phyloP scores from a whole-genome alignment of 805 yeast species.

The Candida orba region DNA sequence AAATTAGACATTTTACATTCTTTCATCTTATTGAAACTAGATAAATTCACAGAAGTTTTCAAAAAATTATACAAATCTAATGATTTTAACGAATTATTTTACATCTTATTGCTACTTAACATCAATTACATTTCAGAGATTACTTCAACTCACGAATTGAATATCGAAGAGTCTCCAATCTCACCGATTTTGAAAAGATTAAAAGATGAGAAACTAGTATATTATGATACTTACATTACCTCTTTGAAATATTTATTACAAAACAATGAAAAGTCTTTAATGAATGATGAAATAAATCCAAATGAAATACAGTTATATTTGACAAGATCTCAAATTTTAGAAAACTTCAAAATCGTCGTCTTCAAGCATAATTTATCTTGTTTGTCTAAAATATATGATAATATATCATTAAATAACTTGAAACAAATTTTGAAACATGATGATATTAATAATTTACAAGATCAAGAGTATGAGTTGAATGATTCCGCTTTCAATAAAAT shows the following conservation, averaged over 20 bases:
- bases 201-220: neutral
- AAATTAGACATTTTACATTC: slow-evolving; percentile 3
- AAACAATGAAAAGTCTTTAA: neutral
- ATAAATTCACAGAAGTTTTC: slow-evolving; percentile 6
- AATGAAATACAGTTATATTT: slow-evolving; percentile 1
- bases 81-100: slow-evolving; percentile 1
- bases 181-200: neutral
- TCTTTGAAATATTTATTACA: neutral
- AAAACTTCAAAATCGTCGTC: neutral
- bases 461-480: neutral
- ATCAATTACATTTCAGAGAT: slow-evolving; percentile 4
- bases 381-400: slow-evolving; percentile 4
- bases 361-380: slow-evolving; percentile 4
- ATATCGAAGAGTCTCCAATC: neutral
- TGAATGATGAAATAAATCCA: neutral
- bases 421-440: slow-evolving; percentile 2
- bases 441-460: neutral
- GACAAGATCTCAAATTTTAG: slow-evolving; percentile 1
- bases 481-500: slow-evolving; percentile 3
- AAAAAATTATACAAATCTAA: slow-evolving; percentile 5
- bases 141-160: neutral
- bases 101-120: slow-evolving; percentile 4
- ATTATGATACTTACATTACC: slow-evolving; percentile 2
- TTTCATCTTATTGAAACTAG: slow-evolving; percentile 3
- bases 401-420: slow-evolving; percentile 1